Conservation (phyloP, 305 asterid genomes). For the Fraxinus ornus region DNA sequence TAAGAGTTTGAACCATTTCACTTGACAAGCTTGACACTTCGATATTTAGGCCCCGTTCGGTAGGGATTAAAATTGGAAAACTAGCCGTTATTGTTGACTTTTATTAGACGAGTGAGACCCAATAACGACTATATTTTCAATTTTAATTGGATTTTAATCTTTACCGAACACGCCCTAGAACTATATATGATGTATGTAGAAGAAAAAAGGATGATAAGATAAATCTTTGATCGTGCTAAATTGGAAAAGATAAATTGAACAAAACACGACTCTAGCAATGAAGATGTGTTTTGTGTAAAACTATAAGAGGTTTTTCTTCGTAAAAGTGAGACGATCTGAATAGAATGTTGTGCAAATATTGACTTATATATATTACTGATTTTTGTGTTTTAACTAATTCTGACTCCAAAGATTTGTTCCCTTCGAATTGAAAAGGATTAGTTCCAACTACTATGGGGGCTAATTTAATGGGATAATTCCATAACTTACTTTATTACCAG, state of each 20-base stretch:
- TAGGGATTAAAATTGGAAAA: no score
- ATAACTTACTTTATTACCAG: background rate
- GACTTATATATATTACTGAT: conserved; percentile 19
- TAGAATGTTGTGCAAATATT: background rate
- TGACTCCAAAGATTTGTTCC: conserved; percentile 52
- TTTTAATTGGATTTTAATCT: no score
- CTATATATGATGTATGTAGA: background rate
- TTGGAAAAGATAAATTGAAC: background rate
- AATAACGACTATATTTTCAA: no score
- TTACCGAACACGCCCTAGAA: background rate
- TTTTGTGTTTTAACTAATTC: conserved; percentile 33
- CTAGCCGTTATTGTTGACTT: no score
- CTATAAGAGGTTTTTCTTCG: background rate
- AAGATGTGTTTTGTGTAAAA: background rate
- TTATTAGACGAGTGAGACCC: no score
- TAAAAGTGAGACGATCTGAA: background rate
- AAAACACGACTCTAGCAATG: background rate
- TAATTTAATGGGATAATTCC: conserved; percentile 27
- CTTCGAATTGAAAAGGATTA: conserved; percentile 16
- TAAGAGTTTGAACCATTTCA: no score
- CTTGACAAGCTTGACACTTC: no score
- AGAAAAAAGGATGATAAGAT: background rate
- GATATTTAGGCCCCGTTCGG: no score
- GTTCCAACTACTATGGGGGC: conserved; percentile 42
- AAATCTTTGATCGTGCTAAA: background rate